Conservation (phyloP, 2,329 filamentous ascomycete genomes). For the Lasiodiplodia hormozganensis region DNA sequence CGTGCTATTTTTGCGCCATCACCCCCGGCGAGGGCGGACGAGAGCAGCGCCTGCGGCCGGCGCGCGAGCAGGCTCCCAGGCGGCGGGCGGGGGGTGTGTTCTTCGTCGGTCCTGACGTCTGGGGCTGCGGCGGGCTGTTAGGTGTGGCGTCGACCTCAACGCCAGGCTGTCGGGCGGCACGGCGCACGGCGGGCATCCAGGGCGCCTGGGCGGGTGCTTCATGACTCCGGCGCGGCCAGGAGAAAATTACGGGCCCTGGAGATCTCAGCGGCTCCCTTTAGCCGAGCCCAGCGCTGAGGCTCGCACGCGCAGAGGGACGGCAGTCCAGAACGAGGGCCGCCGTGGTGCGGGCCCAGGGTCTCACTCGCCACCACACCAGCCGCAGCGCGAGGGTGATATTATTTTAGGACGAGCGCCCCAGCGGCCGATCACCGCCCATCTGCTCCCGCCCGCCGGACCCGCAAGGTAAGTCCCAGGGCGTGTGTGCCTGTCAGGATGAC, state of each 20-base stretch:
- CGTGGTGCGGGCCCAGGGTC: slow-evolving; percentile 13
- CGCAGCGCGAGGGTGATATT: slow-evolving; percentile 21
- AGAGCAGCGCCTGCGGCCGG: slow-evolving; percentile 8
- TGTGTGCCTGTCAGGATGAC: slow-evolving; percentile 19
- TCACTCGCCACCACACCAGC: slow-evolving; percentile 26
- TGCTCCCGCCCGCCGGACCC: slow-evolving; percentile 10
- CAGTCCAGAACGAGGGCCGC: slow-evolving; percentile 14
- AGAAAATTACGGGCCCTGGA: slow-evolving; percentile 13
- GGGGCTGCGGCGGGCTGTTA: slow-evolving; percentile 14
- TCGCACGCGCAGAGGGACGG: slow-evolving; percentile 1
- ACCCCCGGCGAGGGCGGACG: slow-evolving; percentile 10
- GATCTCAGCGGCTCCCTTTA: slow-evolving; percentile 9
- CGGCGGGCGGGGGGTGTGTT: neutral
- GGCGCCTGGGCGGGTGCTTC: slow-evolving; percentile 1
- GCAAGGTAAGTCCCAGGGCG: slow-evolving; percentile 7
- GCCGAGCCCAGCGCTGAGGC: slow-evolving; percentile 17
- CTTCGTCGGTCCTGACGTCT: slow-evolving; percentile 9
- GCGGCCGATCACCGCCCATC: slow-evolving; percentile 19
- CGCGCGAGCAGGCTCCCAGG: neutral
- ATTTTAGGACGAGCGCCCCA: slow-evolving; percentile 25
- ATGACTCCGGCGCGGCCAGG: slow-evolving; percentile 13
- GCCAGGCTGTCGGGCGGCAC: neutral
- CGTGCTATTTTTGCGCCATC: slow-evolving; percentile 18
- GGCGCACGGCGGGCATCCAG: slow-evolving; percentile 1
- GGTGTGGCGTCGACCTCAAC: slow-evolving; percentile 18